Evolutionary conservation across 495 filamentous ascomycete species (phyloP), one percentile per base, ranked within the genome.

Genomic region (Penicillium simplicissimum): DNA sequence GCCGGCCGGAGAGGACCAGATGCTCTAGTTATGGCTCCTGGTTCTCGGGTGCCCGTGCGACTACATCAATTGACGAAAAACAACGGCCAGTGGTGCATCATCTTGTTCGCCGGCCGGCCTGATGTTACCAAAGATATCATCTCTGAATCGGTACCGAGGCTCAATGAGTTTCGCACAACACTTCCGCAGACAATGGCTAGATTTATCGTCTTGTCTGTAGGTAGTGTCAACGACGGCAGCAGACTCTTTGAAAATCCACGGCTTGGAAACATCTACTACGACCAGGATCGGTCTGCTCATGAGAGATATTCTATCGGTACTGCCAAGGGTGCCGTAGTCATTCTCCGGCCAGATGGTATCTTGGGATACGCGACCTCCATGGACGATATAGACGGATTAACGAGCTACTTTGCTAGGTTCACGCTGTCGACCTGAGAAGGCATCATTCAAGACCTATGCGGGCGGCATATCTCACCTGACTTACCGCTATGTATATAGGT

Each of bases 221-320:
- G 17, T 19, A 36, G 25, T 5, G 51, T 28, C 14, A 14, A 36
- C 23, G 31, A 15, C 21, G 25, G 25, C 0, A n/a, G 37, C 21
- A 31, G 33, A 11, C 11, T 33, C 13, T 35, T 36, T 11, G 51
- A 33, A 19, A 53, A 34, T 7, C 17, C 31, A 36, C 51, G 25
- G 23, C 9, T 53, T 37, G 51, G 51, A 36, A 36, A 37, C 17
- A 53, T 31, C 10, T 53, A 35, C 51, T 53, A 35, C 21, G 51
- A 53, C n/a, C 31, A 14, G 31, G n/a, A 28, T 4, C 15, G 31
- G 2, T 53, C 31, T 36, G 51, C 51, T 19, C 33, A 53, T 36
- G 51, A 53, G 14, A 53, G 33, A 1, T 53, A 34, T 35, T 28
- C 14, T 8, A 34, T 53, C 4, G 33, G 7, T 17, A 19, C 33